Percentiles rank a stretch among this genome's conserved stretches.
Evolutionary conservation across 352 stramenopile genomes (phyloP).

Genomic region (Phytophthora foliorum): DNA sequence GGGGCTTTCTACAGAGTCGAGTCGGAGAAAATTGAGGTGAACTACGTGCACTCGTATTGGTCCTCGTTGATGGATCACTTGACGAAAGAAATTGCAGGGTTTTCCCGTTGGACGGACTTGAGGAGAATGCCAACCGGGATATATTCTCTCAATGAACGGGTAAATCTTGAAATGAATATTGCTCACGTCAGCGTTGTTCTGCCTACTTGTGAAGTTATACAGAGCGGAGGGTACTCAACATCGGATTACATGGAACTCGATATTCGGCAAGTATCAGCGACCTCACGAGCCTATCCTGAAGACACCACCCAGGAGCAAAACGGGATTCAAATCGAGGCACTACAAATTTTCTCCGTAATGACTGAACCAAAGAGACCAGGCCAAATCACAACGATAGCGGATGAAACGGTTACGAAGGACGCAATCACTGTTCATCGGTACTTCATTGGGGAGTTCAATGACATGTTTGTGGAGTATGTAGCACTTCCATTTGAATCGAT

Average conservation of each 20-base stretch:
- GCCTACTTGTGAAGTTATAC: constrained; percentile 53
- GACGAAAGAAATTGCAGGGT: constrained; percentile 67
- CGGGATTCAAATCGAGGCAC: constrained; percentile 44
- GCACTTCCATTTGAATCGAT: constrained; percentile 43
- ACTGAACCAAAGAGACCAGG: constrained; percentile 11
- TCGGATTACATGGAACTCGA: constrained; percentile 67
- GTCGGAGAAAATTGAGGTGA: constrained; percentile 56
- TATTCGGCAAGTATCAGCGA: constrained; percentile 49
- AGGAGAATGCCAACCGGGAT: constrained; percentile 51
- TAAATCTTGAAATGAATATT: constrained; percentile 67
- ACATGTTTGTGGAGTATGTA: constrained; percentile 62
- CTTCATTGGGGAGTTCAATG: constrained; percentile 25
- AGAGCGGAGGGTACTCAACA: constrained; percentile 46
- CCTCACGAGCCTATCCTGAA: constrained; percentile 54
- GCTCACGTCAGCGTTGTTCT: constrained; percentile 50
- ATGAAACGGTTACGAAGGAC: not conserved
- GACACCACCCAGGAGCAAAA: constrained; percentile 61
- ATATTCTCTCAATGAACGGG: constrained; percentile 45
- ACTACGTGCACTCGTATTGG: constrained; percentile 68
- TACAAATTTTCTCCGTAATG: constrained; percentile 56
- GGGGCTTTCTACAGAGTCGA: constrained; percentile 56
- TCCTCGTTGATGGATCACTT: constrained; percentile 58
- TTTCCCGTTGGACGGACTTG: constrained; percentile 72
- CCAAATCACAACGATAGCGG: not conserved
- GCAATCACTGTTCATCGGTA: constrained; percentile 8